Evolutionary conservation across 192 early-diverging fungal genomes (phyloP).

Genomic region (Lobosporangium transversale): DNA sequence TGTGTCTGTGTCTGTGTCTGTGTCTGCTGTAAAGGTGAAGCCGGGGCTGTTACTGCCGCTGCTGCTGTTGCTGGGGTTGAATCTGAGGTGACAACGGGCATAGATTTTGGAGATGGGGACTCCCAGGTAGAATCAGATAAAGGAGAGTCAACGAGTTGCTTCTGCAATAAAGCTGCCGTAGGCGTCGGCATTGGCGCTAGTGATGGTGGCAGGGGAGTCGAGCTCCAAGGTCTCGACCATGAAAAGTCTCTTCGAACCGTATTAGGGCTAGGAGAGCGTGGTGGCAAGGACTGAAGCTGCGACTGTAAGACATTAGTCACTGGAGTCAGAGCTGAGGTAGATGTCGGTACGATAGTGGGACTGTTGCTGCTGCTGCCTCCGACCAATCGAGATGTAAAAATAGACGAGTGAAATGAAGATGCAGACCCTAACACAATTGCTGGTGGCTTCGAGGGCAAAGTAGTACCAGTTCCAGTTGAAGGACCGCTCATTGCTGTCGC

Average conservation of each 20-base stretch:
- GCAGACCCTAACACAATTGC: too few species aligned
- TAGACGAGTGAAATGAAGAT: not conserved
- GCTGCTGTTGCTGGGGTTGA: not conserved
- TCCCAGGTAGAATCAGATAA: slow-evolving; percentile 1
- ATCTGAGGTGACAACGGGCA: not conserved
- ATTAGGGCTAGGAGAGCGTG: slow-evolving; percentile 32
- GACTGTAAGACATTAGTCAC: too few species aligned
- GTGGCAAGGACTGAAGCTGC: slow-evolving; percentile 12
- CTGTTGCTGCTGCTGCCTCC: not conserved
- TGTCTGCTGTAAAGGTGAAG: not conserved
- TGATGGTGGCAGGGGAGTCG: not conserved
- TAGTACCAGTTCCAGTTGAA: too few species aligned
- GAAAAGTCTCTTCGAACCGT: slow-evolving; percentile 4
- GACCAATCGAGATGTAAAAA: not conserved
- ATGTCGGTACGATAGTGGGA: not conserved
- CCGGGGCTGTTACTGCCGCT: not conserved
- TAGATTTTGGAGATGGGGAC: slow-evolving; percentile 2
- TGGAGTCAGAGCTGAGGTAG: too few species aligned
- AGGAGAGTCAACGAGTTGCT: not conserved
- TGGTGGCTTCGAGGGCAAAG: too few species aligned
- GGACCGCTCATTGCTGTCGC: not conserved
- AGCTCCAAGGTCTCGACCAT: not conserved
- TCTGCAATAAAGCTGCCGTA: not conserved
- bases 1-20: not conserved
- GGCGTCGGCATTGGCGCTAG: not conserved